These are phyloP conservation scores for Nakazawaea laoshanensis DNA, from an alignment of 805 yeast species.

Conservation along the genomic window DNA sequence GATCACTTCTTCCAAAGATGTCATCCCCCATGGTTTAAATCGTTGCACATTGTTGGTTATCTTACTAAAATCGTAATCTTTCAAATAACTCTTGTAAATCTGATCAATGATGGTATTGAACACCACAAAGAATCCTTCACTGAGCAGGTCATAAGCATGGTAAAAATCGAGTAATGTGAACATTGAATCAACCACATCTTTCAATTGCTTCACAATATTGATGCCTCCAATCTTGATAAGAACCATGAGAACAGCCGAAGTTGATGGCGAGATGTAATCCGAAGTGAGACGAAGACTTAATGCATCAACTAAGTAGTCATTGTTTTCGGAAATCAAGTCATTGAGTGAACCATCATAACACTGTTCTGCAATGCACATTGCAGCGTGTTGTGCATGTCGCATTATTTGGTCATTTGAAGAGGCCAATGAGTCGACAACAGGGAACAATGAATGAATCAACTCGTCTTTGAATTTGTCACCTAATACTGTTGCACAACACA, in stretches of 20 bases:
- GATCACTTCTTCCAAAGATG: conserved; percentile 32
- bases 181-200: conserved; percentile 66
- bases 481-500: conserved; percentile 20
- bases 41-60: conserved; percentile 10
- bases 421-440: conserved; percentile 67
- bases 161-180: conserved; percentile 75
- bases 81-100: conserved; percentile 28
- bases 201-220: conserved; percentile 52
- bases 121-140: conserved; percentile 65
- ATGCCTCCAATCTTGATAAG: conserved; percentile 66
- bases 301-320: conserved; percentile 76
- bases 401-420: conserved; percentile 37
- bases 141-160: conserved; percentile 70
- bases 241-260: conserved; percentile 61
- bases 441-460: conserved; percentile 63
- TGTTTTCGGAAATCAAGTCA: conserved; percentile 51
- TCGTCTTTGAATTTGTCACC: conserved; percentile 39
- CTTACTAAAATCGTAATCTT: conserved; percentile 17
- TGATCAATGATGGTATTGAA: conserved; percentile 54
- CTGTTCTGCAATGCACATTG: conserved; percentile 37
- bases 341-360: conserved; percentile 51
- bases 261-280: conserved; percentile 65
- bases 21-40: conserved; percentile 54
- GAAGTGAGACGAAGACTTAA: conserved; percentile 64
- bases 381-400: conserved; percentile 44